phyloP scores from a whole-genome alignment of 768 basidiomycete genomes.

The Cystoderma amianthinum region DNA sequence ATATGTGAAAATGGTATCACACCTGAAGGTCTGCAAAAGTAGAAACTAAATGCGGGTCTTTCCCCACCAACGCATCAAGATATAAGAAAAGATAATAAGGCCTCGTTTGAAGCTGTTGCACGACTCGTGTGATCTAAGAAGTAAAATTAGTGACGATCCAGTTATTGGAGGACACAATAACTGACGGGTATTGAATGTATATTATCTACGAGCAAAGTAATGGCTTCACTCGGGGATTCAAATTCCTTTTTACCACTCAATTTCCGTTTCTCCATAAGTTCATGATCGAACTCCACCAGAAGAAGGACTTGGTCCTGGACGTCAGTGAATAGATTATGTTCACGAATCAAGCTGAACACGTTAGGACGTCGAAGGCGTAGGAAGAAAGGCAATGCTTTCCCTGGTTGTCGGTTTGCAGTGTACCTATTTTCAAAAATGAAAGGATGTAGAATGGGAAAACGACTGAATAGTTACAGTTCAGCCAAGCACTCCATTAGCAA shows the following conservation, averaged over 20 bases:
- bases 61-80: conserved; percentile 83
- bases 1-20: conserved; percentile 7
- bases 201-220: conserved; percentile 85
- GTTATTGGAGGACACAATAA: conserved; percentile 5
- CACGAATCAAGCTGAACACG: conserved; percentile 91
- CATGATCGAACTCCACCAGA: conserved; percentile 92
- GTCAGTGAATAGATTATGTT: conserved; percentile 90
- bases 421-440: no score
- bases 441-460: no score
- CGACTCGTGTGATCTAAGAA: conserved; percentile 74
- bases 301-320: conserved; percentile 91
- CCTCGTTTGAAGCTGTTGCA: conserved; percentile 72
- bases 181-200: conserved; percentile 92
- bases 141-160: background rate
- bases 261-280: conserved; percentile 60
- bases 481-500: conserved; percentile 92
- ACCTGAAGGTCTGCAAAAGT: conserved; percentile 86
- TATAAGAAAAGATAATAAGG: conserved; percentile 89
- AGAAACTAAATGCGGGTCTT: conserved; percentile 73
- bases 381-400: conserved; percentile 89
- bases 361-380: conserved; percentile 80
- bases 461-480: conserved; percentile 80
- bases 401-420: conserved; percentile 83
- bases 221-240: conserved; percentile 60
- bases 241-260: conserved; percentile 26